Percentiles rank a stretch among this genome's conserved stretches.
Conservation (phyloP, 345 rosid species). For the Eucalyptus erythrocorys region DNA sequence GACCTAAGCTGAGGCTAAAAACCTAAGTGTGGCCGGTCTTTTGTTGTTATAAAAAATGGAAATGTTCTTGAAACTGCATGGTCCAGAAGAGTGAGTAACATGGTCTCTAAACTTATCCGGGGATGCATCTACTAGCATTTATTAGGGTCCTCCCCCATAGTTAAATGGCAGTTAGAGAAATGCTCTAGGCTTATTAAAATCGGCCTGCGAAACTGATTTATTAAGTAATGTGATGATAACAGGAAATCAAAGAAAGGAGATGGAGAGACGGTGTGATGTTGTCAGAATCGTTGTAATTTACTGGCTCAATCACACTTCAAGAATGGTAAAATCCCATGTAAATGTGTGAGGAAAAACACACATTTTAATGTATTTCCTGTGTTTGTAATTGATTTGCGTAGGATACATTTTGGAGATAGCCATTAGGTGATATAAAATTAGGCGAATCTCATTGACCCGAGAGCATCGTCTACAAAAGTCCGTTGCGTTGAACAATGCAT, state of each 20-base stretch:
- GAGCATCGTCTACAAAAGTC: not conserved
- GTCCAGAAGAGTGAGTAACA: not conserved
- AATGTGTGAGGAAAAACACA: not conserved
- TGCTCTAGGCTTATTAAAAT: not conserved
- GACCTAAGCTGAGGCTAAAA: not conserved
- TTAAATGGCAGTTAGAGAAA: not conserved
- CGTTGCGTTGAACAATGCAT: accelerated
- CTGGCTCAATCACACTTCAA: not conserved
- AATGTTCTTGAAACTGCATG: not conserved
- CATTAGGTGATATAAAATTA: not conserved
- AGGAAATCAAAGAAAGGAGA: not conserved
- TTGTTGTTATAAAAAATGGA: not conserved
- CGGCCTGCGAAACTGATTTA: not conserved
- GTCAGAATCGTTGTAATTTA: not conserved
- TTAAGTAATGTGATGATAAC: not conserved
- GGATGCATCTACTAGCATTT: not conserved
- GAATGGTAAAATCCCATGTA: not conserved
- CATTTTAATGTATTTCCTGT: not conserved
- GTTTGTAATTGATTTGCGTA: accelerated
- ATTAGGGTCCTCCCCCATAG: not conserved
- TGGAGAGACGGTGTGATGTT: not conserved
- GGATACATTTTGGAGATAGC: not conserved
- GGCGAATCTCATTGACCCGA: not conserved
- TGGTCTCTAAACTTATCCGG: not conserved
- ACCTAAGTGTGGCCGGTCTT: not conserved